Percentiles rank a stretch among this genome's conserved stretches.
phyloP scores from a whole-genome alignment of 2,329 filamentous ascomycete species.

The Lasiodiplodia sp. region DNA sequence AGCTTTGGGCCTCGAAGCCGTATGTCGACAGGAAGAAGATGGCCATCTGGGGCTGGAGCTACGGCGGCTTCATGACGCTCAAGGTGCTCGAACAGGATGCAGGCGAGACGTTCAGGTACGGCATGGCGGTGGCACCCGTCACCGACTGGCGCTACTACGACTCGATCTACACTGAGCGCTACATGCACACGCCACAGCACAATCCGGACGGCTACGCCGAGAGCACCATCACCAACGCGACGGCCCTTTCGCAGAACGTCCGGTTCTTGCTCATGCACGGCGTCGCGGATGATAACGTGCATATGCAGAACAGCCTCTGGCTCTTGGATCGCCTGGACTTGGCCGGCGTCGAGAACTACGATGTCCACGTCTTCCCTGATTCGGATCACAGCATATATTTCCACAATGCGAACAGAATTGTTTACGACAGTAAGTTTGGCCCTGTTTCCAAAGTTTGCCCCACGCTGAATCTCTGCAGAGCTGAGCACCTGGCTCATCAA shows the following conservation, averaged over 20 bases:
- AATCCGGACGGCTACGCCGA: slow-evolving; percentile 80
- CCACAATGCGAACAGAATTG: slow-evolving; percentile 88
- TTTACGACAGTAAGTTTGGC: slow-evolving; percentile 82
- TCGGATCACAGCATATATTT: slow-evolving; percentile 95
- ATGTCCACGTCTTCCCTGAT: slow-evolving; percentile 95
- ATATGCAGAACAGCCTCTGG: slow-evolving; percentile 91
- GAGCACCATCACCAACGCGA: slow-evolving; percentile 76
- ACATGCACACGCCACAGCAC: slow-evolving; percentile 92
- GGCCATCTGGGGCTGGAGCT: slow-evolving; percentile 99
- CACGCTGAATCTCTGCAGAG: slow-evolving; percentile 56
- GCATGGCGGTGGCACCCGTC: slow-evolving; percentile 98
- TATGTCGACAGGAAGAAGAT: slow-evolving; percentile 86
- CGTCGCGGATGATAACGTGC: slow-evolving; percentile 95
- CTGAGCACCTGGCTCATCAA: slow-evolving; percentile 92
- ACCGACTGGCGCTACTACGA: slow-evolving; percentile 98
- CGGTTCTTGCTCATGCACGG: slow-evolving; percentile 97
- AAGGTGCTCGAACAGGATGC: slow-evolving; percentile 94
- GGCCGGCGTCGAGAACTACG: slow-evolving; percentile 86
- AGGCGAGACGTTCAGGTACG: slow-evolving; percentile 90
- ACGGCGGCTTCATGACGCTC: slow-evolving; percentile 91
- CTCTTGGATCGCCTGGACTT: slow-evolving; percentile 87
- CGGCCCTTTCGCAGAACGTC: slow-evolving; percentile 75
- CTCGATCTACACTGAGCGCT: slow-evolving; percentile 91
- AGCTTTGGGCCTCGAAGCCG: slow-evolving; percentile 78
- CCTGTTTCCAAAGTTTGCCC: not conserved